These are phyloP conservation scores for Populus alba DNA, from an alignment of 345 rosid genomes.

Conservation along the genomic window DNA sequence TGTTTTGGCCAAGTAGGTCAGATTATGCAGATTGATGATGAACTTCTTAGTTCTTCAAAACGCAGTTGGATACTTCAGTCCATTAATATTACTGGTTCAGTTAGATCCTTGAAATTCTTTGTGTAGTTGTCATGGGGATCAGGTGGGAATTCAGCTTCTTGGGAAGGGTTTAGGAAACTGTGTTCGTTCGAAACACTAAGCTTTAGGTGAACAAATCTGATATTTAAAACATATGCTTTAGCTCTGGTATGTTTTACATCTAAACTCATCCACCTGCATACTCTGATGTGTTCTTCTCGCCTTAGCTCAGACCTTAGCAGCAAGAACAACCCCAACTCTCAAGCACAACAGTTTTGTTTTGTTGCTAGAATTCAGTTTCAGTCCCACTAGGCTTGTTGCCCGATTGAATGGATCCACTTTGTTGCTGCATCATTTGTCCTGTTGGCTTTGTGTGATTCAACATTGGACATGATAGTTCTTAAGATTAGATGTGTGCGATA, in stretches of 20 bases:
- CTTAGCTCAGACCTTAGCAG: background rate
- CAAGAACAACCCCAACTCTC: background rate
- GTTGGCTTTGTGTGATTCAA: background rate
- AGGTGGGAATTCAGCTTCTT: background rate
- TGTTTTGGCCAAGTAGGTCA: background rate
- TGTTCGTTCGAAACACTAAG: background rate
- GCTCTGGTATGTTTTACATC: background rate
- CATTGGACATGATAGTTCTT: background rate
- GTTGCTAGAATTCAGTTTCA: background rate
- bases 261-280: background rate
- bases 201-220: background rate
- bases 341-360: background rate
- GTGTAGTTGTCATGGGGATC: background rate
- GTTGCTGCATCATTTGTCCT: background rate
- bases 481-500: too few relatives aligned
- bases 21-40: background rate
- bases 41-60: background rate
- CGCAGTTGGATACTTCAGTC: background rate
- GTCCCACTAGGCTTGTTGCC: background rate
- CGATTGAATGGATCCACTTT: background rate
- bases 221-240: too few relatives aligned
- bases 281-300: background rate
- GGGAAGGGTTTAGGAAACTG: background rate
- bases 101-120: background rate
- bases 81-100: background rate